phyloP scores from a whole-genome alignment of 2,329 filamentous ascomycete genomes.

The Stagonosporopsis rhizophila region DNA sequence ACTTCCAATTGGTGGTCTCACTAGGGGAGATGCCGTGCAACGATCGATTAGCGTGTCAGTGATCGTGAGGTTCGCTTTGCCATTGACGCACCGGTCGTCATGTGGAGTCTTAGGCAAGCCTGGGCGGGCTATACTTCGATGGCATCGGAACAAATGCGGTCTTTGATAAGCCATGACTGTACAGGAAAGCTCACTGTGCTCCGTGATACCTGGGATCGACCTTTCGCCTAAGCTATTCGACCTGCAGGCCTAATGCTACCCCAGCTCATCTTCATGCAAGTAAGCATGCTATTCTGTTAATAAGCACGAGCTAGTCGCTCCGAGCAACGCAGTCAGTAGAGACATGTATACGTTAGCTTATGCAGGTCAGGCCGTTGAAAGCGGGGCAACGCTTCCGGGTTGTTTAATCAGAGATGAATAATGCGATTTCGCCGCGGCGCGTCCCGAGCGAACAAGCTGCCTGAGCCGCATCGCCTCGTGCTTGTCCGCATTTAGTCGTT shows the following conservation, averaged over 20 bases:
- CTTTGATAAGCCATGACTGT: constrained; percentile 30
- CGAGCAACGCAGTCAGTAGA: not conserved
- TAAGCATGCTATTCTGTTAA: constrained; percentile 31
- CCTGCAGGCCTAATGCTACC: constrained; percentile 15
- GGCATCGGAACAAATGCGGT: constrained; percentile 1
- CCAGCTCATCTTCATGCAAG: constrained; percentile 22
- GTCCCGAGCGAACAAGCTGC: not conserved
- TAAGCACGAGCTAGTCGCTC: constrained; percentile 23
- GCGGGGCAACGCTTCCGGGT: not conserved
- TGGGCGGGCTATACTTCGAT: not conserved
- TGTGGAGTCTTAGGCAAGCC: not conserved
- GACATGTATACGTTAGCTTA: not conserved
- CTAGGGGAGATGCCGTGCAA: not conserved
- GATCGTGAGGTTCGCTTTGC: not conserved
- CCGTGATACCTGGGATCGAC: not conserved
- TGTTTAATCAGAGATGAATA: not conserved
- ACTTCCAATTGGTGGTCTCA: not conserved
- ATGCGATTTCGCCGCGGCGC: not conserved
- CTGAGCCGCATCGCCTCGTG: not conserved
- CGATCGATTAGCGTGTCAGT: not conserved
- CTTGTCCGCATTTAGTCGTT: not conserved
- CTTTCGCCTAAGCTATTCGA: constrained; percentile 20
- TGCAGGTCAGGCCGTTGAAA: not conserved
- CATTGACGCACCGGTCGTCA: not conserved
- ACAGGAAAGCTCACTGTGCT: not conserved